Evolutionary conservation across 768 basidiomycete genomes (phyloP), one percentile per base, ranked within the genome.

Genomic region (Gymnopilus dilepis): DNA sequence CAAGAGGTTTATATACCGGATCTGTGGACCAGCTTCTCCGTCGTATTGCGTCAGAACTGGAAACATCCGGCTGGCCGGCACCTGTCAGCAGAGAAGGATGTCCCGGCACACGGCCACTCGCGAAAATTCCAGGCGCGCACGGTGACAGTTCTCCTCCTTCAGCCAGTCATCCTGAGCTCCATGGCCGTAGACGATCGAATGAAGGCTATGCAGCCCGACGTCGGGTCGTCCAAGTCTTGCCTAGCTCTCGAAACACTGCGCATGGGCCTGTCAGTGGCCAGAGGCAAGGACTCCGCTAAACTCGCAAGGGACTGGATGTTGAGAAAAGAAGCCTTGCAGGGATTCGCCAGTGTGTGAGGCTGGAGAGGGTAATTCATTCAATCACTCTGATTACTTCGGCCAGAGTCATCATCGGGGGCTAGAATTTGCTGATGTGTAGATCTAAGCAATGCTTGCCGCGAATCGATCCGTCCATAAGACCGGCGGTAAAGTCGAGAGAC

Each of bases 1-100:
- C 15, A 21, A 28, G 13, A 22, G 34, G 40, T 43, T 41, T 59
- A 59, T 59, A 59, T 59, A 59, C 58, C 24, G 42, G 42, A 42
- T 37, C 50, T 31, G 22, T 28, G 47, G 47, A 28, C 47, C 28
- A 28, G 30, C 6, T 31, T 31, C n/a, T 21, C 47, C 47, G 47
- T 50, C 31, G 17, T 31, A 50, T 31, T 50, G 17, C 47, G 47
- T 50, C 47, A 50, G 47, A 50, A 13, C 47, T 26, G 21, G 21
- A 22, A 22, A 17, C 31, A 4, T 7, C 43, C 43, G 43, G 43
- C 24, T 41, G 3, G 40, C 15, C 56, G 56, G 42, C 41, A 45
- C 30, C 8, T 34, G 28, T 48, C 17, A 19, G 22, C 11, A 33
- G 17, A 8, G 12, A 19, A 30, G 22, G 38, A 41, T 26, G 8